These are phyloP conservation scores for Hirsutella minnesotensis DNA, from an alignment of 2,329 filamentous ascomycete genomes.

Conservation along the genomic window DNA sequence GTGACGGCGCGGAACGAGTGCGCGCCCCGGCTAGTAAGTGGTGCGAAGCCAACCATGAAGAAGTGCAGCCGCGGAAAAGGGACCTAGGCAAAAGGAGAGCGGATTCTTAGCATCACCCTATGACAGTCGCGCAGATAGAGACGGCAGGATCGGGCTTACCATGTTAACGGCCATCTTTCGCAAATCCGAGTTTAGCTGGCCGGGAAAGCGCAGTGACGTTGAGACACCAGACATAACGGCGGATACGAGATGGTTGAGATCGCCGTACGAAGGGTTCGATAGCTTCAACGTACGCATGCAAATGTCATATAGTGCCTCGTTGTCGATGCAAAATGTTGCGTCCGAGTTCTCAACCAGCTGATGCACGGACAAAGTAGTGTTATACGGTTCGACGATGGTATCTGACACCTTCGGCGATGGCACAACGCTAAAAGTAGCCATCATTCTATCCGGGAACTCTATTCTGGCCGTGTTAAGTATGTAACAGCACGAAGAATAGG, in stretches of 20 bases:
- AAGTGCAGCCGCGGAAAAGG: conserved; percentile 99
- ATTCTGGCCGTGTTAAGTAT: neutral
- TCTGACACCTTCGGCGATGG: too few relatives aligned
- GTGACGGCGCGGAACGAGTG: too few relatives aligned
- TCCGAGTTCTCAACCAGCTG: conserved; percentile 99
- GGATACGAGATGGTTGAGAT: conserved; percentile 98
- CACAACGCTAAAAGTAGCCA: conserved; percentile 98
- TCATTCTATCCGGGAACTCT: conserved; percentile 99
- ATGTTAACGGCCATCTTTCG: conserved; percentile 99
- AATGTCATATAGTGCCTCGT: conserved; percentile 99
- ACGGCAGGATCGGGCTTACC: conserved; percentile 26
- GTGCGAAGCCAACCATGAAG: too few relatives aligned
- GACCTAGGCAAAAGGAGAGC: conserved; percentile 27
- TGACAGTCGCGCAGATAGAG: neutral
- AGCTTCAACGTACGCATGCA: conserved; percentile 99
- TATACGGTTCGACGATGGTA: conserved; percentile 99
- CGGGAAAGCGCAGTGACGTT: conserved; percentile 96
- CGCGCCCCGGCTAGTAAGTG: too few relatives aligned
- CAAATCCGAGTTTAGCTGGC: conserved; percentile 99
- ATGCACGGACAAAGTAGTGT: conserved; percentile 96
- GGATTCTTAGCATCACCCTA: neutral
- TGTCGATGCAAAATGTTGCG: too few relatives aligned
- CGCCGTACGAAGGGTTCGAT: conserved; percentile 94
- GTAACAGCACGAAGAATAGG: neutral
- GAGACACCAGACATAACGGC: conserved; percentile 99